These are phyloP conservation scores for Aspergillus chevalieri DNA, from an alignment of 2,329 filamentous ascomycete species.

Conservation along the genomic window DNA sequence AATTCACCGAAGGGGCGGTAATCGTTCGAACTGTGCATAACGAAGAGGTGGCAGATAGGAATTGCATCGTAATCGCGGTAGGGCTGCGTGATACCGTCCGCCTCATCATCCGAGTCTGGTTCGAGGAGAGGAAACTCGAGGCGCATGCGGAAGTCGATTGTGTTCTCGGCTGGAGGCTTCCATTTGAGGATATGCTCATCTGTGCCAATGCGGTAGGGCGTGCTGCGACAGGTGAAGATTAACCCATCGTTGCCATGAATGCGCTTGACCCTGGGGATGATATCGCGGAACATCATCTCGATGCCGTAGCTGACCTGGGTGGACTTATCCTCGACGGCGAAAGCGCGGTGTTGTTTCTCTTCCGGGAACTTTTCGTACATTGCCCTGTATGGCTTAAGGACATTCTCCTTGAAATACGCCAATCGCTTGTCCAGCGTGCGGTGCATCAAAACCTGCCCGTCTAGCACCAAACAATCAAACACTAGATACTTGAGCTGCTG, in stretches of 20 bases:
- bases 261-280: slow-evolving; percentile 68
- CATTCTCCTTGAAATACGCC: slow-evolving; percentile 72
- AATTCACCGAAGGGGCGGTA: slow-evolving; percentile 65
- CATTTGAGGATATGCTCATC: slow-evolving; percentile 94
- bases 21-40: slow-evolving; percentile 58
- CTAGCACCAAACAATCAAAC: slow-evolving; percentile 85
- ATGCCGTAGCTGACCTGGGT: slow-evolving; percentile 87
- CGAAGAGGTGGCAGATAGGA: slow-evolving; percentile 66
- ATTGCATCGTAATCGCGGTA: slow-evolving; percentile 74
- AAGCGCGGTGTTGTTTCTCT: slow-evolving; percentile 65
- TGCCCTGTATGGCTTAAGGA: slow-evolving; percentile 72
- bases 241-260: slow-evolving; percentile 89
- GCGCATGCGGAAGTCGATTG: slow-evolving; percentile 79
- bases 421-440: slow-evolving; percentile 82
- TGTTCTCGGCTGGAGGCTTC: slow-evolving; percentile 95
- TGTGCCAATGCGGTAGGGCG: slow-evolving; percentile 81
- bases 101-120: slow-evolving; percentile 61
- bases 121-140: slow-evolving; percentile 69
- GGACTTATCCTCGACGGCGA: slow-evolving; percentile 78
- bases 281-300: slow-evolving; percentile 83
- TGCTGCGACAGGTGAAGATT: slow-evolving; percentile 92
- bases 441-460: slow-evolving; percentile 68
- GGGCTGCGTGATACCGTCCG: slow-evolving; percentile 57
- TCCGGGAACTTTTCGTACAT: slow-evolving; percentile 68
- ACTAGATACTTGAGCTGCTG: slow-evolving; percentile 76